Evolutionary conservation across 805 yeast species (phyloP), one percentile per base, ranked within the genome.

Genomic region (Scheffersomyces stipitis): DNA sequence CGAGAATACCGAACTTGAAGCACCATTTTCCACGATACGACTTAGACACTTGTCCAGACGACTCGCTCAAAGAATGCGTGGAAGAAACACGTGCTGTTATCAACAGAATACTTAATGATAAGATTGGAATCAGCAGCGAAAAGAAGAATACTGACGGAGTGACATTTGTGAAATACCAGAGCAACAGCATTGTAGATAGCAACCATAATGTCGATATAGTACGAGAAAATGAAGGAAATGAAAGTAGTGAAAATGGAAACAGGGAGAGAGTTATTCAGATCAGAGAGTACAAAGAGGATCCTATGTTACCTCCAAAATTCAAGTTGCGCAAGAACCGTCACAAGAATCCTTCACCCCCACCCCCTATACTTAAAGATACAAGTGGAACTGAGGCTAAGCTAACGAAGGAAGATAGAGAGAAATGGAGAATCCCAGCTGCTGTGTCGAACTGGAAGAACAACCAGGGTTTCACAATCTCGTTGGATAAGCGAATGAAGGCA

Each of bases 401-500:
- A 14, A 76, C 89, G 0, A 76, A 78, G 18, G 86, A 83, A 46
- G 95, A 89, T 36, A 85, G 80, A 45, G 78, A 76, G 18, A 73
- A 77, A 42, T 91, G 97, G 96, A 73, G 75, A 32, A 88, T 93
- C 20, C 98, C 98, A 0, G 81, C 96, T 0, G 87, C 95, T 1
- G 77, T 91, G 0, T 91, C 98, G 1, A 88, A 87, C 58, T 93
- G 98, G 97, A 90, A 89, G 59, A 93, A 93, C 58, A 86, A 90
- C 13, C 84, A 86, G 48, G 97, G 98, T 1, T 87, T 80, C 54
- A 80, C 96, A 1, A 81, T 90, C 30, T 80, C 84, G 1, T 60
- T 90, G 28, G 96, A 89, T 37, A 86, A 84, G 51, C 69, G 97
- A 41, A 66, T 86, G 37, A 41, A 52, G 16, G 82, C 83, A 1